Percentiles rank a stretch among this genome's conserved stretches.
Evolutionary conservation across 306 rosid genomes (phyloP).

Genomic region (Quercus glauca): DNA sequence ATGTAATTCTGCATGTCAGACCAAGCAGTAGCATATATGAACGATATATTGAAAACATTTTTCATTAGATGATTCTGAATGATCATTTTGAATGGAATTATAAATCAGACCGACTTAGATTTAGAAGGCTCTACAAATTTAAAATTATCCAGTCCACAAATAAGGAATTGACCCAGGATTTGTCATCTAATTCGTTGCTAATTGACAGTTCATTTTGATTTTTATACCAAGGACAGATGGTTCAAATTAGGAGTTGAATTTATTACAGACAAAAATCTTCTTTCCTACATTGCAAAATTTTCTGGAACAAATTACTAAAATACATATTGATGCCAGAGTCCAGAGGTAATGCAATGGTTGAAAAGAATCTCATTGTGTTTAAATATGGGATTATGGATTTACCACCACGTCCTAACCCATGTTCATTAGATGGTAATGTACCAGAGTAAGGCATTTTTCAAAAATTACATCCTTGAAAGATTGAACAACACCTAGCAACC

Average conservation of each 20-base stretch:
- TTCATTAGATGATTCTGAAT: background rate
- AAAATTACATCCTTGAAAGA: background rate
- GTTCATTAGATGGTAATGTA: no score
- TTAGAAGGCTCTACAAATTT: background rate
- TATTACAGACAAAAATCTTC: background rate
- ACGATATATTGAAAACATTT: background rate
- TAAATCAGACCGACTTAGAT: background rate
- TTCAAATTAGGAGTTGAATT: background rate
- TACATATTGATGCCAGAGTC: background rate
- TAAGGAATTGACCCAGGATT: background rate
- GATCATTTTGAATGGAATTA: background rate
- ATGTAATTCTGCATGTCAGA: background rate
- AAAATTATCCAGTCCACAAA: background rate
- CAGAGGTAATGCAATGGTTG: background rate
- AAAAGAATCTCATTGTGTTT: no score
- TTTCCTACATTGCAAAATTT: background rate
- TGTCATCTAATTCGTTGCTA: background rate
- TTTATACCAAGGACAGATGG: background rate
- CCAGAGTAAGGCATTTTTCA: no score
- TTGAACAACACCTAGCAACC: background rate
- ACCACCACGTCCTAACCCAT: background rate
- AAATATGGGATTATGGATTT: background rate
- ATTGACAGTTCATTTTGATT: background rate
- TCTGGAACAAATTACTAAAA: background rate
- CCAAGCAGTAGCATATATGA: background rate